Evolutionary conservation across 192 early-diverging fungal species (phyloP).

Genomic region (Entomortierella chlamydospora): DNA sequence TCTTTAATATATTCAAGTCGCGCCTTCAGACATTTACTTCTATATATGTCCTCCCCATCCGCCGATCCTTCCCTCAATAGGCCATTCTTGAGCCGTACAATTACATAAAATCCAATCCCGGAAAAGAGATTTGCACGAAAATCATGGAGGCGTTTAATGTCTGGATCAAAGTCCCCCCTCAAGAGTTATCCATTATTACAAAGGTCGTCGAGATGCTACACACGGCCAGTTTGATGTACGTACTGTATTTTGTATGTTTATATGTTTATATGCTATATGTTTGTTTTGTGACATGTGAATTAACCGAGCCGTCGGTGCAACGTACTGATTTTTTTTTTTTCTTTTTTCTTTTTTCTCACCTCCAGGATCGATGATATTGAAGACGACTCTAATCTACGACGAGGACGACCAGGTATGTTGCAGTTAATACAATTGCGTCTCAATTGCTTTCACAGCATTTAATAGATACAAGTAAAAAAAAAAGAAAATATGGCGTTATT

Average conservation of each 20-base stretch:
- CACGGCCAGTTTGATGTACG: slow-evolving; percentile 90
- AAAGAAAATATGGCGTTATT: too few relatives aligned
- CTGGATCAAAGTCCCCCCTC: slow-evolving; percentile 84
- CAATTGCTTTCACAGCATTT: too few relatives aligned
- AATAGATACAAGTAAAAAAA: too few relatives aligned
- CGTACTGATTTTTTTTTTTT: not conserved
- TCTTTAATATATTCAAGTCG: not conserved
- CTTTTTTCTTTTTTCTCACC: not conserved
- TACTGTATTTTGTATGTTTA: not conserved
- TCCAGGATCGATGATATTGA: slow-evolving; percentile 95
- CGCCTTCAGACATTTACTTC: too few relatives aligned
- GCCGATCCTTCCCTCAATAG: slow-evolving; percentile 59
- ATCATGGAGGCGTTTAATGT: slow-evolving; percentile 92
- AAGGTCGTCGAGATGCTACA: slow-evolving; percentile 95
- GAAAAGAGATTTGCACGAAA: slow-evolving; percentile 94
- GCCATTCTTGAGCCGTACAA: slow-evolving; percentile 93
- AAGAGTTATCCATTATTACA: slow-evolving; percentile 76
- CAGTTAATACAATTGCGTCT: too few relatives aligned
- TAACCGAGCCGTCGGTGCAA: too few relatives aligned
- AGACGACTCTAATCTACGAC: slow-evolving; percentile 88
- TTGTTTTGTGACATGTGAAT: not conserved
- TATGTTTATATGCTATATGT: not conserved
- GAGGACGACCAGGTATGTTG: slow-evolving; percentile 84
- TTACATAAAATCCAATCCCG: slow-evolving; percentile 88
- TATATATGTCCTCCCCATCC: not conserved